These are phyloP conservation scores for Caryopteris hybrid DNA, from an alignment of 305 asterid species.

Conservation along the genomic window DNA sequence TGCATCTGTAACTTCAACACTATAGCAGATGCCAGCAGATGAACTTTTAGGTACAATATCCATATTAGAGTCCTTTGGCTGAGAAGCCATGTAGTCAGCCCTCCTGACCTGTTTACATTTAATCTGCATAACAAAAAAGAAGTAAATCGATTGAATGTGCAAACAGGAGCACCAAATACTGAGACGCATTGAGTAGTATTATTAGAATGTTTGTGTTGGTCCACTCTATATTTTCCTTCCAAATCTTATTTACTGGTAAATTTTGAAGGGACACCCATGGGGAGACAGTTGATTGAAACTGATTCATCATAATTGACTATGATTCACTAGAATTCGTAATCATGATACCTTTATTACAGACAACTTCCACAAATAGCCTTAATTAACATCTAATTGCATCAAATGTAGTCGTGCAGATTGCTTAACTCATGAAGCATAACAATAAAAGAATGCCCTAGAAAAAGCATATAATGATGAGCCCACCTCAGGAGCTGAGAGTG, in stretches of 20 bases:
- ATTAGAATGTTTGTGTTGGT: not conserved
- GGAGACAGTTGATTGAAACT: not conserved
- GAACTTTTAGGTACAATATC: constrained; percentile 40
- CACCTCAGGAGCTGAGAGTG: constrained; percentile 82
- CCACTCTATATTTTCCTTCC: not conserved
- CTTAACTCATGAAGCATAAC: constrained; percentile 1
- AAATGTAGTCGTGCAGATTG: not conserved
- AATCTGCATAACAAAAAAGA: constrained; percentile 47
- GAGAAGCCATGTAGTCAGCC: constrained; percentile 44
- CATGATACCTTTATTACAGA: not conserved
- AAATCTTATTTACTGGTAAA: not conserved
- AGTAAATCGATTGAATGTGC: not conserved
- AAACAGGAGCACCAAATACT: not conserved
- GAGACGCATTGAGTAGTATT: not conserved
- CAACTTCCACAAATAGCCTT: not conserved
- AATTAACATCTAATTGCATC: constrained; percentile 1
- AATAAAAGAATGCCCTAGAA: not conserved
- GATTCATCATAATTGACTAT: not conserved
- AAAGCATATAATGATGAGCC: constrained; percentile 19
- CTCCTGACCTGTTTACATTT: constrained; percentile 83
- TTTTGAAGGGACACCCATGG: not conserved
- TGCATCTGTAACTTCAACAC: constrained; percentile 71
- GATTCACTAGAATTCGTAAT: not conserved
- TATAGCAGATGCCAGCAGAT: constrained; percentile 62
- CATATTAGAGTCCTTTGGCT: constrained; percentile 35